phyloP scores from a whole-genome alignment of 257 asterid species.

The Forsythia viridissima region DNA sequence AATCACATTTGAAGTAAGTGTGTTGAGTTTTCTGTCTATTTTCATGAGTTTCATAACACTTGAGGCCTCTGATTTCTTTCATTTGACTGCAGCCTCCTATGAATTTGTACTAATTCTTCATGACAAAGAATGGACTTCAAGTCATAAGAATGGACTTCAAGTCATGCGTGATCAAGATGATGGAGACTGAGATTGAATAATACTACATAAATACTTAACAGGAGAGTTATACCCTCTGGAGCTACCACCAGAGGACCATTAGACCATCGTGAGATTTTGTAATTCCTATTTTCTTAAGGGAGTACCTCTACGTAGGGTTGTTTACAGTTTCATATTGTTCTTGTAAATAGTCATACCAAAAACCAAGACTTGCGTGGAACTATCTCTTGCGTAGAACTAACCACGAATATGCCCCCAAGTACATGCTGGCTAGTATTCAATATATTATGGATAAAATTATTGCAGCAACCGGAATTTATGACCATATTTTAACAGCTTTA shows the following conservation, averaged over 20 bases:
- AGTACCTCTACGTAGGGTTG: not conserved
- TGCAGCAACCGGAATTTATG: not conserved
- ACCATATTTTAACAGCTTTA: not conserved
- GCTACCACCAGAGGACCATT: not conserved
- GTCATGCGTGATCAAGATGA: slow-evolving; percentile 4
- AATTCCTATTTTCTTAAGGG: slow-evolving; percentile 9
- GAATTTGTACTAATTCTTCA: slow-evolving; percentile 41
- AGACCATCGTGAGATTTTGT: slow-evolving; percentile 11
- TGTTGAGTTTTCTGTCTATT: slow-evolving; percentile 16
- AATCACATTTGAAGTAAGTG: slow-evolving; percentile 35
- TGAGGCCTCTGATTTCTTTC: slow-evolving; percentile 28
- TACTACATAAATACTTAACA: slow-evolving; percentile 12
- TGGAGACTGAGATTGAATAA: not conserved
- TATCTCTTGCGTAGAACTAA: not conserved
- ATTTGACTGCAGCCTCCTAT: slow-evolving; percentile 49
- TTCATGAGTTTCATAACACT: not conserved
- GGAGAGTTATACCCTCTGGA: not conserved
- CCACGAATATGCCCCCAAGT: not conserved
- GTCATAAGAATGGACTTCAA: slow-evolving; percentile 9
- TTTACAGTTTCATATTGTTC: not conserved
- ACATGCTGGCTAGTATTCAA: no score
- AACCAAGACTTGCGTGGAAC: slow-evolving; percentile 2
- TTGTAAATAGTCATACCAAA: slow-evolving; percentile 13
- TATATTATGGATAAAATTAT: no score
- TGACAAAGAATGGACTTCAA: slow-evolving; percentile 14